Base-by-base conservation (phyloP, 1,284 basidiomycete genomes). In the Rhodotorula sp. region DNA sequence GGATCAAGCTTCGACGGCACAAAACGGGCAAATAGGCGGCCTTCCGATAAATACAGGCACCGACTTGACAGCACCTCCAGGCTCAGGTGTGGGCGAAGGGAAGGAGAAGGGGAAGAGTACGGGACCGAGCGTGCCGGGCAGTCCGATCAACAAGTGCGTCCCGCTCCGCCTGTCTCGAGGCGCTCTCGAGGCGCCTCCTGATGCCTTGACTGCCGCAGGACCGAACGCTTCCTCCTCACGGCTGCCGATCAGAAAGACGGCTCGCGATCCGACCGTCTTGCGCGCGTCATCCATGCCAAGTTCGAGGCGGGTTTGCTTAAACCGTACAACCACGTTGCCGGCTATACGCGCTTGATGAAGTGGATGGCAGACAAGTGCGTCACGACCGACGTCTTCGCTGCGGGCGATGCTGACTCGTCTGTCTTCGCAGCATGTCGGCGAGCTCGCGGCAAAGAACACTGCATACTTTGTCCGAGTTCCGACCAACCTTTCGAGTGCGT, bases 311-410 rank as follows among this genome's bases (percentile, higher is more conserved):
- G 94, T 0, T 80, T 99, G 53, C 81, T 98, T 70, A 92, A 92
- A 77, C 95, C 95, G 0, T 97, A 96, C 78, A 95, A 98, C 81
- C 96, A 97, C 79, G 92, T 95, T 68, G 93, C 92, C 78, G 93
- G 93, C 0, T 95, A 95, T 78, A 89, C 91, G 28, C 83, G 93
- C 64, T 82, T 95, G 75, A 91, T 88, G 69, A 85, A 90, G 60
- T 97, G 94, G 94, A 96, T 97, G 92, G 94, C 95, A 78, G 84
- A 86, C 77, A 92, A 94, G 90, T 91, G 78, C 56, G 85, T 78
- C 16, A 52, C 67, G 31, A 30, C 54, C 59, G 34, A 40, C 52
- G 8, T 22, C 22, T 34, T 50, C 65, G 34, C 60, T 51, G 13
- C 56, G 22, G n/a, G n/a, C 28, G 30, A 30, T 40, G 5, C n/a